Evolutionary conservation across 2,329 filamentous ascomycete species (phyloP).

Genomic region (Lizonia empirigonia): DNA sequence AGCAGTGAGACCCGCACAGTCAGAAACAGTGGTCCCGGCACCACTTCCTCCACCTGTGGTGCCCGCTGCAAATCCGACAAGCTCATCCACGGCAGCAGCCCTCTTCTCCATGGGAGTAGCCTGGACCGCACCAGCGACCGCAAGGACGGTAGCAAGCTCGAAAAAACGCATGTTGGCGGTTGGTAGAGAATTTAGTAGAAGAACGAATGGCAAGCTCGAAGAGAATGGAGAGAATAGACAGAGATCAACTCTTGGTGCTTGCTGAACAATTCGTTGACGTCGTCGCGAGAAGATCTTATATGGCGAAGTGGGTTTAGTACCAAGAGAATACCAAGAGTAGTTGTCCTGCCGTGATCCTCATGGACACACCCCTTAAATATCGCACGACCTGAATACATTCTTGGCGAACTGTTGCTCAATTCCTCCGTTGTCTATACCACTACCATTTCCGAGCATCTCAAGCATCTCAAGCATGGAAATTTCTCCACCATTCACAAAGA

Average conservation of each 20-base stretch:
- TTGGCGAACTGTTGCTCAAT: slow-evolving; percentile 15
- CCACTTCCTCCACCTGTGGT: slow-evolving; percentile 63
- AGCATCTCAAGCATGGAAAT: slow-evolving; percentile 1
- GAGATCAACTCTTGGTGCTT: slow-evolving; percentile 25
- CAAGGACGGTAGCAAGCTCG: slow-evolving; percentile 31
- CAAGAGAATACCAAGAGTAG: slow-evolving; percentile 16
- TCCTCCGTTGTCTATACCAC: slow-evolving; percentile 22
- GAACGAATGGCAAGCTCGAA: slow-evolving; percentile 19
- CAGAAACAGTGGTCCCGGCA: slow-evolving; percentile 60
- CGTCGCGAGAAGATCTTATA: slow-evolving; percentile 11
- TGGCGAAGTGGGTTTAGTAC: slow-evolving; percentile 15
- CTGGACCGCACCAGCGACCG: slow-evolving; percentile 33
- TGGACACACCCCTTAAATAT: slow-evolving; percentile 27
- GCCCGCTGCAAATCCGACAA: slow-evolving; percentile 56
- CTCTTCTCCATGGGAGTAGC: slow-evolving; percentile 32
- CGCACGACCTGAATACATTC: slow-evolving; percentile 7
- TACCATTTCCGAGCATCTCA: slow-evolving; percentile 1
- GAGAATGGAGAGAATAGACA: slow-evolving; percentile 23
- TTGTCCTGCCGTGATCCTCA: slow-evolving; percentile 18
- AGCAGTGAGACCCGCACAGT: slow-evolving; percentile 56
- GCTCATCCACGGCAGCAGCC: slow-evolving; percentile 37
- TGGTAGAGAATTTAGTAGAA: slow-evolving; percentile 11
- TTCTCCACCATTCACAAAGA: slow-evolving; percentile 31
- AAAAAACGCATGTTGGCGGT: slow-evolving; percentile 36
- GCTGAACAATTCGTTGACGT: slow-evolving; percentile 2